A percentile compares a stretch with the other conserved stretches of the same genome.
phyloP scores from a whole-genome alignment of 768 basidiomycete genomes.

The Rhodotorula babjevae region DNA sequence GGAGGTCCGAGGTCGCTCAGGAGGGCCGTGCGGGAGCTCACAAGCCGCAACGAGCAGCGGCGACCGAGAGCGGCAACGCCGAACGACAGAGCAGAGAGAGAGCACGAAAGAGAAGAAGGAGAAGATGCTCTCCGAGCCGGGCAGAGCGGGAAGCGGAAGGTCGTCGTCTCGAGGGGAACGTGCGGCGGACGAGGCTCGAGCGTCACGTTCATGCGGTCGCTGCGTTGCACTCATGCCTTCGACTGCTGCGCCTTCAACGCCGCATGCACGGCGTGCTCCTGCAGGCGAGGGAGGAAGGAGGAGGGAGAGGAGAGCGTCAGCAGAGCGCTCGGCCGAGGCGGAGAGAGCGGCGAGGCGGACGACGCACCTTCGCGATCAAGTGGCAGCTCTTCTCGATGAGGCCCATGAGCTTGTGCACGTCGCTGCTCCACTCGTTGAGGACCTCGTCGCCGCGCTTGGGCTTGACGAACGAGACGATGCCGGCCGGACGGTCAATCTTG shows the following conservation, averaged over 20 bases:
- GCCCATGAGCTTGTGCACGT: slow-evolving; percentile 83
- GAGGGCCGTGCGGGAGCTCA: too few species aligned
- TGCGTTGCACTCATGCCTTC: slow-evolving; percentile 11
- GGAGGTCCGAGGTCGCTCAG: too few species aligned
- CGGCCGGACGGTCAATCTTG: slow-evolving; percentile 83
- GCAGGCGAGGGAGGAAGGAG: neutral
- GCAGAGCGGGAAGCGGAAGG: too few species aligned
- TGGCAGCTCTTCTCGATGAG: slow-evolving; percentile 93
- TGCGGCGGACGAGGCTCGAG: too few species aligned
- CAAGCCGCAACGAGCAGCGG: too few species aligned
- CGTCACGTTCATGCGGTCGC: neutral
- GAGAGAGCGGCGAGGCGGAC: too few species aligned
- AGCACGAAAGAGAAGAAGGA: too few species aligned
- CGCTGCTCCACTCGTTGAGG: slow-evolving; percentile 97
- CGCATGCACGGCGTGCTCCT: slow-evolving; percentile 38
- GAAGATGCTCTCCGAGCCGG: too few species aligned
- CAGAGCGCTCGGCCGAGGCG: neutral
- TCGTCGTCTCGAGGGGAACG: too few species aligned
- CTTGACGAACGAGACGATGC: slow-evolving; percentile 78
- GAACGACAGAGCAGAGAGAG: too few species aligned
- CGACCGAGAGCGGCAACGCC: too few species aligned
- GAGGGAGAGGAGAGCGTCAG: neutral
- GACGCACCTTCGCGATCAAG: slow-evolving; percentile 49
- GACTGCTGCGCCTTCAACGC: slow-evolving; percentile 26
- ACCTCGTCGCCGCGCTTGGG: slow-evolving; percentile 76